A percentile compares a stretch with the other conserved stretches of the same genome.
phyloP scores from a whole-genome alignment of 2,329 filamentous ascomycete species.

The Lasiodiplodia theobromae region DNA sequence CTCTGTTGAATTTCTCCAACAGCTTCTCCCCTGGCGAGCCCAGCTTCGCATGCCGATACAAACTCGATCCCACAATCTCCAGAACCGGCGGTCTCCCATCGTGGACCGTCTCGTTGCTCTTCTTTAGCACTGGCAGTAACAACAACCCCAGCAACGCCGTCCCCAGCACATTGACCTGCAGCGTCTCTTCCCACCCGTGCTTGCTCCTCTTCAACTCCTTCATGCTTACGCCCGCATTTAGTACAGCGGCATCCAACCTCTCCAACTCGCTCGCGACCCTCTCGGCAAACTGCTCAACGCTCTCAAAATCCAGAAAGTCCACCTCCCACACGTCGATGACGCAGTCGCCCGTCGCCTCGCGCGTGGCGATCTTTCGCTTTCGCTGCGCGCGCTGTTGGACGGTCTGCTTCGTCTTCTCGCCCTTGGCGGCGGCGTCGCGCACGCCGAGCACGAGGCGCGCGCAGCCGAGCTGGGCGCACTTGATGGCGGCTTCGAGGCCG shows the following conservation, averaged over 20 bases:
- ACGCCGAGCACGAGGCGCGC: slow-evolving; percentile 55
- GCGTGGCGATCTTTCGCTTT: slow-evolving; percentile 1
- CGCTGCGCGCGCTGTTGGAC: slow-evolving; percentile 5
- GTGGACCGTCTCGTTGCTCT: not conserved
- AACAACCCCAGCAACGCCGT: slow-evolving; percentile 46
- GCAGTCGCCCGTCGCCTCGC: slow-evolving; percentile 28
- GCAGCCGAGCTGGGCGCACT: slow-evolving; percentile 51
- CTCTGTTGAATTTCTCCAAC: slow-evolving; percentile 3
- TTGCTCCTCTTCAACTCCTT: slow-evolving; percentile 30
- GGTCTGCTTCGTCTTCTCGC: slow-evolving; percentile 46
- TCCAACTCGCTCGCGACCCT: slow-evolving; percentile 34
- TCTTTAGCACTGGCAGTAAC: slow-evolving; percentile 40
- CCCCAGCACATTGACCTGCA: slow-evolving; percentile 50
- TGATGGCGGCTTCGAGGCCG: slow-evolving; percentile 54
- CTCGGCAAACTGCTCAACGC: slow-evolving; percentile 45
- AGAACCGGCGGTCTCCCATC: slow-evolving; percentile 26
- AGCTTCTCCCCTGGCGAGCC: slow-evolving; percentile 1
- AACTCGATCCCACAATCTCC: slow-evolving; percentile 31
- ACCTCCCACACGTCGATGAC: slow-evolving; percentile 56
- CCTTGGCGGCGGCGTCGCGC: slow-evolving; percentile 51
- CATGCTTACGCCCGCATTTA: slow-evolving; percentile 49
- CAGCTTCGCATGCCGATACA: slow-evolving; percentile 28
- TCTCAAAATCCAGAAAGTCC: slow-evolving; percentile 51
- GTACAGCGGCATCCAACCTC: slow-evolving; percentile 46
- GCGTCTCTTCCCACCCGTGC: slow-evolving; percentile 42